These are phyloP conservation scores for Leucaena leucocephala DNA, from an alignment of 306 rosid species.

Conservation along the genomic window DNA sequence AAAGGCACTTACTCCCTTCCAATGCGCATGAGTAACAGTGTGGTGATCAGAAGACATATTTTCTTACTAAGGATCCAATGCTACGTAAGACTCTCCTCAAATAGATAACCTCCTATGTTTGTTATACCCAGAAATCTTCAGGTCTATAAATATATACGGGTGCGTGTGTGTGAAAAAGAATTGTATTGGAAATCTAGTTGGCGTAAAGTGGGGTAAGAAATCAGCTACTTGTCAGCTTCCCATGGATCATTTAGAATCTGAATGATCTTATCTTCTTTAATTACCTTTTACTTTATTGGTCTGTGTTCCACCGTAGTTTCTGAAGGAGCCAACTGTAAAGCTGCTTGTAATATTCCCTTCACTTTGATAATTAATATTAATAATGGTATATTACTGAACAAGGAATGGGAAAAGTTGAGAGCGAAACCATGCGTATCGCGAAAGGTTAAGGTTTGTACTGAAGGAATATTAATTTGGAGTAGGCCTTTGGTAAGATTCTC, in stretches of 20 bases:
- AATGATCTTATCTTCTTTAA: not conserved
- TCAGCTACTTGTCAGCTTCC: not conserved
- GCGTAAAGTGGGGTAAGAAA: not conserved
- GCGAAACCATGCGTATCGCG: not conserved
- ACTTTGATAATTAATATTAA: not conserved
- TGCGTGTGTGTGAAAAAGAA: not conserved
- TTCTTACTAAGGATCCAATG: not conserved
- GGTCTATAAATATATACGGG: not conserved
- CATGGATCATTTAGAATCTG: not conserved
- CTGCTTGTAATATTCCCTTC: not conserved
- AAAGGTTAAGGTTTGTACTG: not conserved
- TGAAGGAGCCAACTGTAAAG: conserved; percentile 5
- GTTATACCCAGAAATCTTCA: not conserved
- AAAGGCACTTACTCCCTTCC: conserved; percentile 17
- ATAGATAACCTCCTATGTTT: not conserved
- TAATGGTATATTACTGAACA: not conserved
- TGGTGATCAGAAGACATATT: conserved; percentile 11
- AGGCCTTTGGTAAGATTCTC: not conserved
- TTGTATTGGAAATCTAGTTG: not conserved
- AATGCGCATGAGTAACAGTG: not conserved
- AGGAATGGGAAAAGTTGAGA: not conserved
- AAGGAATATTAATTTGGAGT: not conserved
- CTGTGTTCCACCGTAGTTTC: not conserved
- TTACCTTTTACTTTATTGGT: not conserved
- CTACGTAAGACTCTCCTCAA: not conserved